A percentile compares a stretch with the other conserved stretches of the same genome.
Conservation (phyloP, 2,329 filamentous ascomycete species). For the Rutstroemia sp. region DNA sequence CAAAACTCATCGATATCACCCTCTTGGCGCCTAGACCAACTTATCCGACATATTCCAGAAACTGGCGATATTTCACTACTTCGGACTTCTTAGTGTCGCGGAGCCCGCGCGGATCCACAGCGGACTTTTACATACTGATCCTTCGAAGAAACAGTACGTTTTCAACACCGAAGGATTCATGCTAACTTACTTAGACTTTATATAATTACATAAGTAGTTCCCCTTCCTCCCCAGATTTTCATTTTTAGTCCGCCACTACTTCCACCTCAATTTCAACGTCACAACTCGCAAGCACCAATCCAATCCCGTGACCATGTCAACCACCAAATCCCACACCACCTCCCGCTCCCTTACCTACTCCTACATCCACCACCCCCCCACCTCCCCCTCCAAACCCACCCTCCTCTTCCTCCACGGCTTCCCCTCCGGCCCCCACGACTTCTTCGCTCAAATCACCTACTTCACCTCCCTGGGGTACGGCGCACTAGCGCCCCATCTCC, state of each 20-base stretch:
- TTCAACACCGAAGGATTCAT: not conserved
- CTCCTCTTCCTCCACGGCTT: constrained; percentile 43
- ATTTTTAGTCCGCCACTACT: not conserved
- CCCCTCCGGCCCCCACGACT: constrained; percentile 39
- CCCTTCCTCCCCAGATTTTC: not conserved
- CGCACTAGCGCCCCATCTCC: constrained; percentile 36
- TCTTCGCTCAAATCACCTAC: constrained; percentile 23
- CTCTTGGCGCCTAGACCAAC: too few species aligned
- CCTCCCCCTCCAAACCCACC: not conserved
- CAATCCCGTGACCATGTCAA: not conserved
- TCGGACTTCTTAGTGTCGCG: too few species aligned
- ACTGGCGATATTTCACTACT: too few species aligned
- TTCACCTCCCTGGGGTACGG: constrained; percentile 33
- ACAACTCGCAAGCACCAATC: not conserved
- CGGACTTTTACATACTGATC: not conserved
- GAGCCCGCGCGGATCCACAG: not conserved
- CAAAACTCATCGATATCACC: too few species aligned
- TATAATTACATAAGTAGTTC: not conserved
- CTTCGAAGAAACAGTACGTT: not conserved
- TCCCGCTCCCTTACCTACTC: not conserved
- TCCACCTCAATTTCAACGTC: too few species aligned
- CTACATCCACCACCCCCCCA: not conserved
- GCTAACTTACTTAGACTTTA: not conserved
- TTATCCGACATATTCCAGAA: too few species aligned
- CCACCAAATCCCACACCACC: not conserved